phyloP scores from a whole-genome alignment of 257 asterid species.

The Gentiana dahurica region DNA sequence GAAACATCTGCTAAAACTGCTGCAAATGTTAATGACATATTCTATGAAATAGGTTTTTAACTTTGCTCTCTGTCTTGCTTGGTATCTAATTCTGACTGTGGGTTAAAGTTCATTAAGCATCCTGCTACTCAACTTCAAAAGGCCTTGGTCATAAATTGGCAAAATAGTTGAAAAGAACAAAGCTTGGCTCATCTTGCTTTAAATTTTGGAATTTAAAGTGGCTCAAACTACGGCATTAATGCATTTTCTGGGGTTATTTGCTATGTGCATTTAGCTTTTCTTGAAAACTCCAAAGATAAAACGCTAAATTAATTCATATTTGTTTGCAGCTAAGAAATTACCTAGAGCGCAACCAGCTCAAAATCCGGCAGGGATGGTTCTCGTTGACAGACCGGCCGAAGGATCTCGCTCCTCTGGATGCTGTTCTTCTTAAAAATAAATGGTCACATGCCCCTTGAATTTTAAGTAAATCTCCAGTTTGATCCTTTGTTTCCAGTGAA shows the following conservation, averaged over 20 bases:
- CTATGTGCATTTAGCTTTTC: too few relatives aligned
- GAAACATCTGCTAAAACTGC: slow-evolving; percentile 43
- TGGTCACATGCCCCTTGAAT: background rate
- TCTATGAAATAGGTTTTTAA: slow-evolving; percentile 26
- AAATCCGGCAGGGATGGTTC: slow-evolving; percentile 69
- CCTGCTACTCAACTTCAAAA: too few relatives aligned
- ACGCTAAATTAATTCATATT: background rate
- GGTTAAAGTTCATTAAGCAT: too few relatives aligned
- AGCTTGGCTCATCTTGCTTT: background rate
- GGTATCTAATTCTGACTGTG: too few relatives aligned
- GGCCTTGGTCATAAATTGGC: too few relatives aligned
- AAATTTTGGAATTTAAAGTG: too few relatives aligned
- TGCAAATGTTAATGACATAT: slow-evolving; percentile 25
- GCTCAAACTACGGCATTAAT: too few relatives aligned
- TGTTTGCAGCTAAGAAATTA: slow-evolving; percentile 49
- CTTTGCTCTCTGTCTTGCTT: background rate
- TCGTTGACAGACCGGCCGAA: slow-evolving; percentile 64
- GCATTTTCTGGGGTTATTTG: too few relatives aligned
- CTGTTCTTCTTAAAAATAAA: slow-evolving; percentile 29
- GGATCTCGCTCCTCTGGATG: slow-evolving; percentile 52
- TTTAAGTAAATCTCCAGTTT: background rate
- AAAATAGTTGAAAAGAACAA: background rate
- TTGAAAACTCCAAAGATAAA: too few relatives aligned
- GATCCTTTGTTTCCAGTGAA: background rate
- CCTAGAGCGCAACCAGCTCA: slow-evolving; percentile 61